phyloP scores from a whole-genome alignment of 495 filamentous ascomycete genomes.

The Penicillium cataractarum region DNA sequence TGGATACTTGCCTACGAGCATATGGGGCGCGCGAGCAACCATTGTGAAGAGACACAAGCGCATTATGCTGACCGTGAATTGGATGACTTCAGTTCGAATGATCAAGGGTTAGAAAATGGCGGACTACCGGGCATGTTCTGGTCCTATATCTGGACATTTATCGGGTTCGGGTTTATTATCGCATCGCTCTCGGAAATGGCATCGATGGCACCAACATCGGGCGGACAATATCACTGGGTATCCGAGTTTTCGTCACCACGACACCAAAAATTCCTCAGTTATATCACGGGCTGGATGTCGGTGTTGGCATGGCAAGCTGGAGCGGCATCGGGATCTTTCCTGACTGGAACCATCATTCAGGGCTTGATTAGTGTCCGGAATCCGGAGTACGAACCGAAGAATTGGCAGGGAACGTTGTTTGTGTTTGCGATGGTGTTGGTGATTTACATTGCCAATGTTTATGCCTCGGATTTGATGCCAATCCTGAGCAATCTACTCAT shows the following conservation, averaged over 20 bases:
- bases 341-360: conserved; percentile 51
- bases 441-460: conserved; percentile 47
- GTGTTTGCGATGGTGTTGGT: conserved; percentile 48
- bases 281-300: conserved; percentile 54
- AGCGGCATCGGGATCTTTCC: conserved; percentile 42
- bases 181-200: conserved; percentile 46
- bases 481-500: conserved; percentile 42
- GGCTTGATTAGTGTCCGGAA: conserved; percentile 43
- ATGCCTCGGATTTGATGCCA: conserved; percentile 40
- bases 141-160: conserved; percentile 37
- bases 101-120: conserved; percentile 23
- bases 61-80: not conserved
- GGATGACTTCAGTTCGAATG: conserved; percentile 17
- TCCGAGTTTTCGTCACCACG: conserved; percentile 49
- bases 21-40: not conserved
- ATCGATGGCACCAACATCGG: conserved; percentile 39
- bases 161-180: conserved; percentile 39
- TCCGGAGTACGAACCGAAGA: conserved; percentile 35
- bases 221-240: conserved; percentile 55
- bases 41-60: not conserved
- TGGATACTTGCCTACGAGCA: too few species aligned
- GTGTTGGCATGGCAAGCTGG: conserved; percentile 46
- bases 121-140: conserved; percentile 35
- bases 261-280: conserved; percentile 49
- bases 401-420: conserved; percentile 51